Evolutionary conservation across 2,329 filamentous ascomycete species (phyloP).

Genomic region (Penicillium sp.): DNA sequence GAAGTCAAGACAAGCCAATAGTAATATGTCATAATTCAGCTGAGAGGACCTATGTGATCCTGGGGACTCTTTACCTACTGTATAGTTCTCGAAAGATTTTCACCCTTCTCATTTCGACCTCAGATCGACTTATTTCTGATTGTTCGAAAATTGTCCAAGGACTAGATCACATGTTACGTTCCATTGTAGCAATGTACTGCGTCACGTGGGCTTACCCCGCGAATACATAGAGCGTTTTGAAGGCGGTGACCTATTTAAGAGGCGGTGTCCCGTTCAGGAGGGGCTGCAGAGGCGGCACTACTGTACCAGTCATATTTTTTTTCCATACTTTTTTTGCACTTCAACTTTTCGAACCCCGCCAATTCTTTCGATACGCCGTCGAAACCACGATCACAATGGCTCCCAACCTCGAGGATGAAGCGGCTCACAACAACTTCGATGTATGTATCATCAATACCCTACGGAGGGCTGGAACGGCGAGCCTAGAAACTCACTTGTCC

Average conservation of each 20-base stretch:
- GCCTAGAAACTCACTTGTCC: not conserved
- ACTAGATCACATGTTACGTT: too few species aligned
- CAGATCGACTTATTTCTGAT: too few species aligned
- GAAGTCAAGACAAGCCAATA: too few species aligned
- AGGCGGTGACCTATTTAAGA: not conserved
- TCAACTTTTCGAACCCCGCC: slow-evolving; percentile 7
- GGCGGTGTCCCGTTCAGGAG: not conserved
- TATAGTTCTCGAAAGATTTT: too few species aligned
- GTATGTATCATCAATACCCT: slow-evolving; percentile 14
- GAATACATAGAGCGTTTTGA: too few species aligned
- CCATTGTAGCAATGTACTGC: too few species aligned
- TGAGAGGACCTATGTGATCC: too few species aligned
- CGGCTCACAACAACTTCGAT: slow-evolving; percentile 25
- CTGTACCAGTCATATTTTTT: slow-evolving; percentile 3
- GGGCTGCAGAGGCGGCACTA: not conserved
- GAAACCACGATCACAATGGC: slow-evolving; percentile 15
- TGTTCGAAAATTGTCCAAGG: too few species aligned
- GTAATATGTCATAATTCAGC: too few species aligned
- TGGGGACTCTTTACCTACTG: too few species aligned
- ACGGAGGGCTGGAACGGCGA: slow-evolving; percentile 1
- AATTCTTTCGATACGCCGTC: slow-evolving; percentile 7
- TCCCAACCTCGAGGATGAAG: slow-evolving; percentile 14
- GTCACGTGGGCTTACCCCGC: too few species aligned
- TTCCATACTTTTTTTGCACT: slow-evolving; percentile 8
- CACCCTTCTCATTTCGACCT: too few species aligned